Evolutionary conservation across 495 filamentous ascomycete species (phyloP).

Genomic region (Paragyromitra xinjiangensis): DNA sequence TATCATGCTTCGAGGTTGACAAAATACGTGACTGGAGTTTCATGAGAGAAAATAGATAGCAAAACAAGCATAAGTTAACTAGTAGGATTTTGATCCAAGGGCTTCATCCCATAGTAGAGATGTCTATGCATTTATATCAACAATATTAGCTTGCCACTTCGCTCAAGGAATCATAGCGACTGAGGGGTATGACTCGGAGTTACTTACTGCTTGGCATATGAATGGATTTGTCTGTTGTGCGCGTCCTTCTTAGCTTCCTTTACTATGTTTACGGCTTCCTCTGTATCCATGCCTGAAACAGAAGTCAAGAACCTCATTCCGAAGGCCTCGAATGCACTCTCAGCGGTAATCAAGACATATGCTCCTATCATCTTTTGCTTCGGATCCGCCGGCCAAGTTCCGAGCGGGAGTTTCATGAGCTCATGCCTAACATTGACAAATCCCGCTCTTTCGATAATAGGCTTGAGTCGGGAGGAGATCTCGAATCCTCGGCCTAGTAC

Average conservation of each 20-base stretch:
- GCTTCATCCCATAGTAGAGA: slow-evolving; percentile 20
- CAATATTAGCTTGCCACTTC: background rate
- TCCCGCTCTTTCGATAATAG: slow-evolving; percentile 28
- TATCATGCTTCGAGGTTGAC: background rate
- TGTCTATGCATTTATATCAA: slow-evolving; percentile 7
- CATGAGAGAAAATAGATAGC: background rate
- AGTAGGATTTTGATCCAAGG: background rate
- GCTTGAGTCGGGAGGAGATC: slow-evolving; percentile 1
- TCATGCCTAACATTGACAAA: slow-evolving; percentile 40
- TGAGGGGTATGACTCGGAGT: background rate
- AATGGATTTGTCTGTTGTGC: slow-evolving; percentile 39
- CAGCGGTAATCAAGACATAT: slow-evolving; percentile 33
- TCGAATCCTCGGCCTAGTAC: slow-evolving; percentile 32
- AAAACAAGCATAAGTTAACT: background rate
- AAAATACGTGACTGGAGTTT: background rate
- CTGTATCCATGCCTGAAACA: slow-evolving; percentile 50
- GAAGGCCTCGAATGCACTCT: slow-evolving; percentile 52
- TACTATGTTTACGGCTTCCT: slow-evolving; percentile 57
- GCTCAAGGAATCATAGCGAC: background rate
- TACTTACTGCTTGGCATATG: slow-evolving; percentile 44
- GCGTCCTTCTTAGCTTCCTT: slow-evolving; percentile 30
- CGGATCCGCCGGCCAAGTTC: slow-evolving; percentile 47
- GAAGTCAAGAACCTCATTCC: slow-evolving; percentile 37
- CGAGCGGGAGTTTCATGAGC: slow-evolving; percentile 33
- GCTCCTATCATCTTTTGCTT: slow-evolving; percentile 47